These are phyloP conservation scores for Lentinula sp. DNA, from an alignment of 768 basidiomycete genomes.

Conservation along the genomic window DNA sequence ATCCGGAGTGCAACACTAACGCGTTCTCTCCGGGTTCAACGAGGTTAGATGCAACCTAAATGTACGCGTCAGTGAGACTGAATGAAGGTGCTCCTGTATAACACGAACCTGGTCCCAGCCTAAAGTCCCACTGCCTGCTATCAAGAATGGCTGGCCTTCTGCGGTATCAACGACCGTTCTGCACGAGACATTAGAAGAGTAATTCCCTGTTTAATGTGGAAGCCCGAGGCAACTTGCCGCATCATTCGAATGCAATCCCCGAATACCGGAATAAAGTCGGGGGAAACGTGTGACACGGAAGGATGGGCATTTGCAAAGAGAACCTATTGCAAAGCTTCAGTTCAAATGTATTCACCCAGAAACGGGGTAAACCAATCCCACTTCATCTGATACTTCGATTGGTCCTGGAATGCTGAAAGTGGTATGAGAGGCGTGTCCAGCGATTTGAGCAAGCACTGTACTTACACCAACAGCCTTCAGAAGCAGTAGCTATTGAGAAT, in stretches of 20 bases:
- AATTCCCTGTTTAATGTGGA: background rate
- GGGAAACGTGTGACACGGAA: conserved; percentile 81
- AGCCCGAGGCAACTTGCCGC: conserved; percentile 33
- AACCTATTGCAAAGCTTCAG: conserved; percentile 39
- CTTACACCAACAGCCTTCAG: conserved; percentile 16
- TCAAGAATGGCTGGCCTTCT: conserved; percentile 83
- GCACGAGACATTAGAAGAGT: conserved; percentile 2
- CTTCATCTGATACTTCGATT: conserved; percentile 58
- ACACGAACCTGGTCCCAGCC: conserved; percentile 87
- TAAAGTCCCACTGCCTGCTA: conserved; percentile 91
- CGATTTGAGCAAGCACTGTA: background rate
- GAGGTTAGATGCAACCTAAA: conserved; percentile 82
- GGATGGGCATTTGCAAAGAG: conserved; percentile 93
- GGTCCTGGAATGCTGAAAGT: conserved; percentile 41
- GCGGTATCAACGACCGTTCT: conserved; percentile 77
- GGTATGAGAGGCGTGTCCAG: background rate
- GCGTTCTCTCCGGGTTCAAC: conserved; percentile 75
- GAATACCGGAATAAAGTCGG: conserved; percentile 83
- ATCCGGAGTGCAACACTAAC: conserved; percentile 84
- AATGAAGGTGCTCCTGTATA: background rate
- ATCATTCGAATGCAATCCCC: conserved; percentile 87
- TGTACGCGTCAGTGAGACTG: background rate
- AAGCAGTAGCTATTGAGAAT: background rate
- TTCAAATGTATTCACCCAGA: background rate
- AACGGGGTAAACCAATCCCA: conserved; percentile 15